Evolutionary conservation across 2,329 filamentous ascomycete species (phyloP).

Genomic region (Emmonsiellopsis sp.): DNA sequence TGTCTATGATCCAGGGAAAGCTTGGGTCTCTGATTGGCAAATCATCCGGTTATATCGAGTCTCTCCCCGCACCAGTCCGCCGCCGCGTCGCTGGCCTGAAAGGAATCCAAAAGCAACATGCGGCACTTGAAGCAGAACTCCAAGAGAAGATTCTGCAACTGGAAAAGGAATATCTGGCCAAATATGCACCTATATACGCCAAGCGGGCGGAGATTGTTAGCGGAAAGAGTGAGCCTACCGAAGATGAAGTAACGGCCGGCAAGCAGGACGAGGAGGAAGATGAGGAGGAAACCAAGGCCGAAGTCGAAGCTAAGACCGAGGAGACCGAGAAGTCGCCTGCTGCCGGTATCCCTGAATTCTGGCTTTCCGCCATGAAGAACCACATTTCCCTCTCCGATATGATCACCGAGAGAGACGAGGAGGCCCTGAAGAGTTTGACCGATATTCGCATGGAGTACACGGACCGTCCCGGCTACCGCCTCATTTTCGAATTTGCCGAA

Average conservation of each 20-base stretch:
- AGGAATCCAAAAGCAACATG: constrained; percentile 97
- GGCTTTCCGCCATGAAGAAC: constrained; percentile 99
- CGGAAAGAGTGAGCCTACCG: constrained; percentile 72
- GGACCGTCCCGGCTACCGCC: constrained; percentile 92
- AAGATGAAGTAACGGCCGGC: constrained; percentile 76
- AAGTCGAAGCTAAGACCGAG: constrained; percentile 42
- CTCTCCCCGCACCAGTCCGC: constrained; percentile 77
- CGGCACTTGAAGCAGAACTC: constrained; percentile 95
- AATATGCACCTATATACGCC: constrained; percentile 95
- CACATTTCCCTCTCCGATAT: constrained; percentile 94
- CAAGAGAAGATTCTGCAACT: constrained; percentile 96
- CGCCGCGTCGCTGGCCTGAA: constrained; percentile 91
- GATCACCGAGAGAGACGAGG: constrained; percentile 96
- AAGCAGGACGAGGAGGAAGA: constrained; percentile 69
- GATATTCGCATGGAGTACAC: constrained; percentile 99
- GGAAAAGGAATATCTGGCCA: constrained; percentile 99
- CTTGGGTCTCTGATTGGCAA: constrained; percentile 86
- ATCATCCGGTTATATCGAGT: constrained; percentile 97
- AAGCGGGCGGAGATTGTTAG: constrained; percentile 91
- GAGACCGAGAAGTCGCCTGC: constrained; percentile 39
- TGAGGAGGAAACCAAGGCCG: constrained; percentile 50
- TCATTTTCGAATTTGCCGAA: constrained; percentile 93
- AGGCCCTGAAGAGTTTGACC: constrained; percentile 75
- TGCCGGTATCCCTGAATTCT: constrained; percentile 94
- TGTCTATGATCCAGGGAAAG: constrained; percentile 96